Evolutionary conservation across 805 yeast genomes (phyloP).

Genomic region (Pichia ethanolica): DNA sequence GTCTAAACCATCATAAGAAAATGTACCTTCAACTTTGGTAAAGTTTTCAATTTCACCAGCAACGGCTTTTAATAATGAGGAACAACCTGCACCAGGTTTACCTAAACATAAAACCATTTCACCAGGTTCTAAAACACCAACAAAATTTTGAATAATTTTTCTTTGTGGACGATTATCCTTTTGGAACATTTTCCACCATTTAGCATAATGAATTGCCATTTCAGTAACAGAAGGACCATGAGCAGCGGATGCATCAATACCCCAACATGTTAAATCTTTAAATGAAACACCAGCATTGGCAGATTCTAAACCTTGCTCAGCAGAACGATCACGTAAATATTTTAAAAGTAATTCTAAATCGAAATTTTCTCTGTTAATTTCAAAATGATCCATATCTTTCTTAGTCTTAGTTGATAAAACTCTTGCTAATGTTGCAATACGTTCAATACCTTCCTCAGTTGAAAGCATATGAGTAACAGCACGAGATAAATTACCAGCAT

Average conservation of each 20-base stretch:
- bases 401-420: slow-evolving; percentile 42
- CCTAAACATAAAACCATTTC: slow-evolving; percentile 48
- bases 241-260: slow-evolving; percentile 45
- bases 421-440: slow-evolving; percentile 40
- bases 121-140: slow-evolving; percentile 36
- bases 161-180: slow-evolving; percentile 27
- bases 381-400: slow-evolving; percentile 21
- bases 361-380: slow-evolving; percentile 31
- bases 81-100: slow-evolving; percentile 61
- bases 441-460: slow-evolving; percentile 21
- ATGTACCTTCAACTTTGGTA: slow-evolving; percentile 31
- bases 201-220: slow-evolving; percentile 29
- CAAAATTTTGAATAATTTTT: slow-evolving; percentile 20
- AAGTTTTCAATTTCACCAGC: slow-evolving; percentile 39
- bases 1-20: slow-evolving; percentile 44
- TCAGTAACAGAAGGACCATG: slow-evolving; percentile 39
- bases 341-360: slow-evolving; percentile 33
- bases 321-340: slow-evolving; percentile 32
- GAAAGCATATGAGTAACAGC: slow-evolving; percentile 18
- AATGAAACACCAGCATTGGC: slow-evolving; percentile 44
- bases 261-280: slow-evolving; percentile 35
- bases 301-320: slow-evolving; percentile 42
- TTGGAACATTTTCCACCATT: slow-evolving; percentile 23
- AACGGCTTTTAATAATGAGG: slow-evolving; percentile 41
- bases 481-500: slow-evolving; percentile 15